Percentiles rank a stretch among this genome's conserved stretches.
Evolutionary conservation across 345 rosid genomes (phyloP).

Genomic region (Pelargonium nanum): DNA sequence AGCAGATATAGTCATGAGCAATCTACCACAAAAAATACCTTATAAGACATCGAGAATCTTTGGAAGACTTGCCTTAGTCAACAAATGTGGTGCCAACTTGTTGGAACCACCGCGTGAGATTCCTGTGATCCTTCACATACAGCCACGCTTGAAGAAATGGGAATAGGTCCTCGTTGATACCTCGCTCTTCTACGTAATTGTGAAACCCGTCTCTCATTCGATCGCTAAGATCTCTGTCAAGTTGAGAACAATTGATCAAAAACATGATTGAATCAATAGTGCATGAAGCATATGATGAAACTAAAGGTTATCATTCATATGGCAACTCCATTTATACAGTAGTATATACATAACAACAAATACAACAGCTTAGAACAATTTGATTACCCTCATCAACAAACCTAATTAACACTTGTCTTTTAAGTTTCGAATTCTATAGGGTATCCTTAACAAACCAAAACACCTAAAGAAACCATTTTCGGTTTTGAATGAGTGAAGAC

Average conservation of each 20-base stretch:
- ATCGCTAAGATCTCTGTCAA: conserved; percentile 65
- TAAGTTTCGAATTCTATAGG: too few species aligned
- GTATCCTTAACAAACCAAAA: too few species aligned
- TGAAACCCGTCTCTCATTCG: conserved; percentile 72
- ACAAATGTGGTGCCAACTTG: conserved; percentile 51
- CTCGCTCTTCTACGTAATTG: conserved; percentile 65
- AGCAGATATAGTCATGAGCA: too few species aligned
- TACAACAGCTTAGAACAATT: neutral
- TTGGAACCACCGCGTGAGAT: conserved; percentile 68
- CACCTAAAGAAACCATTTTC: too few species aligned
- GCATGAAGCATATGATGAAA: neutral
- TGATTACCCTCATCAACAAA: too few species aligned
- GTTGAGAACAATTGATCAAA: neutral
- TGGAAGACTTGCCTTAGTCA: conserved; percentile 23
- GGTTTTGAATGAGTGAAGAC: too few species aligned
- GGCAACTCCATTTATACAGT: neutral
- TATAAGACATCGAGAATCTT: conserved; percentile 1
- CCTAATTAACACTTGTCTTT: too few species aligned
- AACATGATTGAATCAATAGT: neutral
- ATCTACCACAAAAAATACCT: too few species aligned
- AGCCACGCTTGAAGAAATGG: conserved; percentile 90
- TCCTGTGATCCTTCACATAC: conserved; percentile 75
- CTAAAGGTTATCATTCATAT: neutral
- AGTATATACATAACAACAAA: too few species aligned
- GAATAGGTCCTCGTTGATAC: conserved; percentile 70